These are phyloP conservation scores for Digitaria exilis DNA, from an alignment of 202 grass and related monocot species.

Conservation along the genomic window DNA sequence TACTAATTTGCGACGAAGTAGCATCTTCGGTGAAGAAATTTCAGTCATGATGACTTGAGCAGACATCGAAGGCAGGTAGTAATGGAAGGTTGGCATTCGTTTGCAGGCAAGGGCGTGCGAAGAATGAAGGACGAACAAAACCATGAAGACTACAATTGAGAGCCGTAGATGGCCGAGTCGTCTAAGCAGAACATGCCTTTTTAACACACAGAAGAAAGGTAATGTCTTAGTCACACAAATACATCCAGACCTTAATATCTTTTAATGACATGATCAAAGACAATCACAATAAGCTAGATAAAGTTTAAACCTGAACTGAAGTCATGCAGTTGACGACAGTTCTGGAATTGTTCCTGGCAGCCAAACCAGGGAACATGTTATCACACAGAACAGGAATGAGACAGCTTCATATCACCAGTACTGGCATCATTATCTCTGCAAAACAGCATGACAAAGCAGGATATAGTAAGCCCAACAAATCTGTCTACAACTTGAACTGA, in stretches of 20 bases:
- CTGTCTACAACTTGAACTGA: not conserved
- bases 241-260: constrained; percentile 53
- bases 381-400: constrained; percentile 21
- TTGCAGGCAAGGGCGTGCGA: constrained; percentile 38
- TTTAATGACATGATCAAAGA: constrained; percentile 43
- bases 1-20: constrained; percentile 50
- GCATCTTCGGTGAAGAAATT: constrained; percentile 53
- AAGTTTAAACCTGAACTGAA: constrained; percentile 90
- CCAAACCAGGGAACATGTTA: constrained; percentile 37
- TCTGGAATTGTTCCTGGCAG: constrained; percentile 57
- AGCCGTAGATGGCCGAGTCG: constrained; percentile 62
- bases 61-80: constrained; percentile 42
- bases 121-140: constrained; percentile 83
- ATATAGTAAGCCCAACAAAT: constrained; percentile 14
- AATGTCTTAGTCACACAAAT: constrained; percentile 68
- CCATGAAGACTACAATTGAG: constrained; percentile 66
- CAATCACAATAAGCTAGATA: constrained; percentile 57
- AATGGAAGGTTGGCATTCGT: constrained; percentile 48
- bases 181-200: constrained; percentile 82
- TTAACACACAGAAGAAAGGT: constrained; percentile 85
- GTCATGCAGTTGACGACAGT: constrained; percentile 74
- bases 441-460: constrained; percentile 23
- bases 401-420: constrained; percentile 42
- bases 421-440: constrained; percentile 48
- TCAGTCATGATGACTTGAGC: constrained; percentile 34